Evolutionary conservation across 164 flowering plant genomes (phyloP), one percentile per base, ranked within the genome.

Genomic region (Akebia trifoliata): DNA sequence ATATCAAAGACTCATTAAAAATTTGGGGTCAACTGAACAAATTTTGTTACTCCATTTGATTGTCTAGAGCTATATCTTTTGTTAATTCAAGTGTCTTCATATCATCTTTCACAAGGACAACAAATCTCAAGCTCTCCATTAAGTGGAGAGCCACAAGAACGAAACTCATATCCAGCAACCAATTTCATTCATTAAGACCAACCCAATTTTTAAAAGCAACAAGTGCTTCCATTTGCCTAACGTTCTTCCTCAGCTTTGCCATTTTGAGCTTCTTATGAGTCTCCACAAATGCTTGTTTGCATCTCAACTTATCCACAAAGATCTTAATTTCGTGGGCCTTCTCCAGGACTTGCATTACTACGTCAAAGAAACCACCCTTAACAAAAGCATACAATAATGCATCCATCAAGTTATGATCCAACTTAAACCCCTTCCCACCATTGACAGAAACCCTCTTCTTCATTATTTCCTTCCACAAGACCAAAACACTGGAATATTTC

Each of bases 281-380:
- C 78, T 93, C 99, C 95, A 93, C 90, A 70, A 83, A 93, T 25
- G 87, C 97, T 69, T 90, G 99, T 68, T 93, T 93, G 70, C 87
- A 86, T 65, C 84, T 83, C 99, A 97, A 87, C 72, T 93, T 93
- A 64, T 93, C 97, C 38, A 93, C 88, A 69, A 84, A 87, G 22
- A 93, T 75, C 62, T 83, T 93, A 86, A 76, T 72, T 65, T 90
- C 94, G 68, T 78, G 86, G 45, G 90, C 74, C 71, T 80, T 90
- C 65, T 87, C 92, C 45, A 81, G 93, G 60, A 90, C 92, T 78
- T 93, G 92, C 96, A 93, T 93, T 39, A 78, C 97, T 0, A 91
- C 87, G 62, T 93, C 99, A 66, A 93, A 93, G 80, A 82, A 93
- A 36, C 99, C 97, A 11, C 99, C 95, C 65, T 87, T 90, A 22